phyloP scores from a whole-genome alignment of 352 stramenopile genomes.

The Phytophthora gonapodyides region DNA sequence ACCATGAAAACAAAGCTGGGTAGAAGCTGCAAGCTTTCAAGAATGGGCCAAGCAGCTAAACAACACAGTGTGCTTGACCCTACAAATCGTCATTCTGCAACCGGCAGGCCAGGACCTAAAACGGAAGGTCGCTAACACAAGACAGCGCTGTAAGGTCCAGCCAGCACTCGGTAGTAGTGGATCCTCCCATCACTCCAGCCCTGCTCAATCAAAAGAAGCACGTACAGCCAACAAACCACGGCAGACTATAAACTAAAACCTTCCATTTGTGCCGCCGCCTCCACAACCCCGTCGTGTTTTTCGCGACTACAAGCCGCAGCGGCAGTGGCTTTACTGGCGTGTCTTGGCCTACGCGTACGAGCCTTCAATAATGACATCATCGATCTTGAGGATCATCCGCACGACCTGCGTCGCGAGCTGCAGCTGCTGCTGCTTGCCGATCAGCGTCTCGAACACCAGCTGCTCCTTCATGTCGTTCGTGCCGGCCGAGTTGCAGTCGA shows the following conservation, averaged over 20 bases:
- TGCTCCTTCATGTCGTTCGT: constrained; percentile 98
- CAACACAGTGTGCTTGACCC: too few relatives aligned
- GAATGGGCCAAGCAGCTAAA: too few relatives aligned
- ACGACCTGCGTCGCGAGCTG: constrained; percentile 99
- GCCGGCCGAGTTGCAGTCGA: constrained; percentile 96
- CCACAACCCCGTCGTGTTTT: constrained; percentile 1
- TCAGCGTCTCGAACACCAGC: constrained; percentile 99
- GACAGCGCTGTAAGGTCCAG: too few relatives aligned
- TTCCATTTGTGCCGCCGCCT: constrained; percentile 28
- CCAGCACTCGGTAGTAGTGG: too few relatives aligned
- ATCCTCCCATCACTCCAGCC: too few relatives aligned
- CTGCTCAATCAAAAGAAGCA: too few relatives aligned
- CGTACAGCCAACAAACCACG: not conserved
- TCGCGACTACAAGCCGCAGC: constrained; percentile 5
- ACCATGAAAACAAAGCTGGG: too few relatives aligned
- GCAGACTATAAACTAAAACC: constrained; percentile 40
- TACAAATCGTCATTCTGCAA: too few relatives aligned
- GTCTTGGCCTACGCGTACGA: constrained; percentile 75
- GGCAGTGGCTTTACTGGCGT: constrained; percentile 30
- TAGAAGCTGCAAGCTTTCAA: too few relatives aligned
- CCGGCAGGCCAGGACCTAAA: too few relatives aligned
- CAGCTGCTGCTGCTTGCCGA: constrained; percentile 99
- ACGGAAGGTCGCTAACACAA: too few relatives aligned
- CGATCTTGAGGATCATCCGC: constrained; percentile 99
- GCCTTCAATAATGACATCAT: constrained; percentile 98